Evolutionary conservation across 768 basidiomycete species (phyloP), one percentile per base, ranked within the genome.

Genomic region (Boletus rubescentipes): DNA sequence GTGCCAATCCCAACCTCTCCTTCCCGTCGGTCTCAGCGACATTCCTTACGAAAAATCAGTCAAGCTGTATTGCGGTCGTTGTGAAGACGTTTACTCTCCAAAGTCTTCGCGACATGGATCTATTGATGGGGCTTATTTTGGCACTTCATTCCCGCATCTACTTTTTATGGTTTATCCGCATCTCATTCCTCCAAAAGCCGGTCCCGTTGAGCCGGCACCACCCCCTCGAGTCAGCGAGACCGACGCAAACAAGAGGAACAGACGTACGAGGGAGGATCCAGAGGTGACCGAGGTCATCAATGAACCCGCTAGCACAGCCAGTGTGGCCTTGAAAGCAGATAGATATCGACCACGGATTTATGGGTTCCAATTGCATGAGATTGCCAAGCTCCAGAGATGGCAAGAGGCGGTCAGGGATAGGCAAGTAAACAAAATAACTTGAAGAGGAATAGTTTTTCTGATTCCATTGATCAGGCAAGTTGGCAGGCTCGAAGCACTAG

Each of bases 81-180:
- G 97, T 73, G 96, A 99, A 73, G 97, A 99, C 73, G 87, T 99
- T 62, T 99, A 98, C 73, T 93, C 91, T 0, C 97, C 97, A 35
- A 99, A 99, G 71, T 94, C 91, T 2, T 94, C 93, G 6, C 84
- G 96, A 29, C 97, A 99, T 70, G 96, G 96, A 45, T 89, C 89
- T 35, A 98, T 99, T 67, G 97, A 99, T 68, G 96, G 97, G 29
- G 97, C 97, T 2, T 99, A 96, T 74, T 99, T 99, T 63, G 97
- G 97, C 55, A 96, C 94, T 0, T 97, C 95, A 1, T 98, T 98
- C 77, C 93, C 95, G 0, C 96, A 98, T 69, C 85, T 99, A 50
- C 77, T 98, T 44, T 97, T 95, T 77, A 92, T 98, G 77, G 93
- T 98, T 34, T 98, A 98, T 71, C 95, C 97, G 0, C 84, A 87